Evolutionary conservation across 148 eudicot species (phyloP).

Genomic region (Beta vulgaris): DNA sequence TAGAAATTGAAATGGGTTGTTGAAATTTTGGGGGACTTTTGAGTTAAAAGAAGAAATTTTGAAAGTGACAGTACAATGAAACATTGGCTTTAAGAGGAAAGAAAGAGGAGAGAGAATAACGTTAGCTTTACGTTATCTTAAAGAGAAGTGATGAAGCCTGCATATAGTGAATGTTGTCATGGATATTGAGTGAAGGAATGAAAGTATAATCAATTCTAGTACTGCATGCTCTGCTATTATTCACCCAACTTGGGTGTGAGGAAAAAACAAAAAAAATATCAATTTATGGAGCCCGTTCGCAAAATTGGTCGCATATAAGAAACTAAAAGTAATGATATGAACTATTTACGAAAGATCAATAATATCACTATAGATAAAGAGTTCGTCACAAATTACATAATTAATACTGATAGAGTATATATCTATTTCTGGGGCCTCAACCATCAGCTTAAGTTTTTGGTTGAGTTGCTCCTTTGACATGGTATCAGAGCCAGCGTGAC

Average conservation of each 20-base stretch:
- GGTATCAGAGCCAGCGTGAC: too few species aligned
- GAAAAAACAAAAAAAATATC: too few species aligned
- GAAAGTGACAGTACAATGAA: conserved; percentile 4
- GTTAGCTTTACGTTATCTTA: conserved; percentile 13
- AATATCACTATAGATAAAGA: too few species aligned
- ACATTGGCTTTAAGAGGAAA: conserved; percentile 5
- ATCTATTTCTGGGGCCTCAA: too few species aligned
- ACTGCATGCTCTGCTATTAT: conserved; percentile 27
- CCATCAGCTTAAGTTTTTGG: too few species aligned
- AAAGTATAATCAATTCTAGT: conserved; percentile 19
- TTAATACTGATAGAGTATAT: too few species aligned
- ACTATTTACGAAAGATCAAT: too few species aligned
- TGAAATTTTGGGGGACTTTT: background rate
- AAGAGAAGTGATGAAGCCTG: background rate
- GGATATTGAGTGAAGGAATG: conserved; percentile 19
- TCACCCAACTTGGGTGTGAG: conserved; percentile 10
- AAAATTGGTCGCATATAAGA: too few species aligned
- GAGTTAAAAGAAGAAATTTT: conserved; percentile 13
- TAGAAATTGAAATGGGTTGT: conserved; percentile 24
- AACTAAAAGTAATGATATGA: too few species aligned
- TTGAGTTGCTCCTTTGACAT: too few species aligned
- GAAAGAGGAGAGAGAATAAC: background rate
- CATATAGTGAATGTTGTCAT: conserved; percentile 14
- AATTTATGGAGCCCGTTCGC: too few species aligned
- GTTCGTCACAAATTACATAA: too few species aligned